phyloP scores from a whole-genome alignment of 148 eudicot species.

The Polygonum aviculare region DNA sequence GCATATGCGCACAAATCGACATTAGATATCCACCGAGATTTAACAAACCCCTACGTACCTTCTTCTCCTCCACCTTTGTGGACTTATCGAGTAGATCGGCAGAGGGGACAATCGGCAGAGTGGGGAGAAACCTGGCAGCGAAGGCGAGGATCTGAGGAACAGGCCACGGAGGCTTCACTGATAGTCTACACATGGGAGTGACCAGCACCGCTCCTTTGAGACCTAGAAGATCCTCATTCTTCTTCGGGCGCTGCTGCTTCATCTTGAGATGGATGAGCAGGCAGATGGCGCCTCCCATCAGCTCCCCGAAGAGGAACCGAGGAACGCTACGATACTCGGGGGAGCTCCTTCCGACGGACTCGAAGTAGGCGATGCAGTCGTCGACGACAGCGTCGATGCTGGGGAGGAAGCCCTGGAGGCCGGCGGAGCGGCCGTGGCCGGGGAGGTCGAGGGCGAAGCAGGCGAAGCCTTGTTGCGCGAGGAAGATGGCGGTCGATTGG shows the following conservation, averaged over 20 bases:
- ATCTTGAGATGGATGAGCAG: conserved; percentile 39
- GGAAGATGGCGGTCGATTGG: conserved; percentile 72
- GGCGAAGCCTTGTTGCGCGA: conserved; percentile 74
- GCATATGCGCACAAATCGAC: too few species aligned
- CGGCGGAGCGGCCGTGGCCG: conserved; percentile 78
- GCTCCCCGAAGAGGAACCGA: conserved; percentile 64
- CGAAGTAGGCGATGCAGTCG: conserved; percentile 40
- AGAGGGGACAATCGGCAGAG: conserved; percentile 64
- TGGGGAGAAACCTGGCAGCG: conserved; percentile 54
- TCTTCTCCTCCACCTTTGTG: conserved; percentile 56
- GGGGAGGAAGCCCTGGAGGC: conserved; percentile 68
- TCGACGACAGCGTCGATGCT: conserved; percentile 52
- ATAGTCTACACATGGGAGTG: conserved; percentile 80
- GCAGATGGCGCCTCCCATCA: conserved; percentile 95
- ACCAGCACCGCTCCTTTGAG: conserved; percentile 56
- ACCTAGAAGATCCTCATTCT: conserved; percentile 14
- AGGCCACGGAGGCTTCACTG: conserved; percentile 74
- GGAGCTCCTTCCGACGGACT: conserved; percentile 15
- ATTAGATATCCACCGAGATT: too few species aligned
- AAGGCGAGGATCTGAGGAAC: conserved; percentile 53
- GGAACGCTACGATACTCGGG: conserved; percentile 22
- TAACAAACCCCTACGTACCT: background rate
- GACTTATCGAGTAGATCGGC: conserved; percentile 72
- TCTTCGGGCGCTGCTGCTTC: background rate
- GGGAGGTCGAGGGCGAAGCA: conserved; percentile 76